Conservation (phyloP, 164 flowering plant species). For the Magnolia changhungtana region DNA sequence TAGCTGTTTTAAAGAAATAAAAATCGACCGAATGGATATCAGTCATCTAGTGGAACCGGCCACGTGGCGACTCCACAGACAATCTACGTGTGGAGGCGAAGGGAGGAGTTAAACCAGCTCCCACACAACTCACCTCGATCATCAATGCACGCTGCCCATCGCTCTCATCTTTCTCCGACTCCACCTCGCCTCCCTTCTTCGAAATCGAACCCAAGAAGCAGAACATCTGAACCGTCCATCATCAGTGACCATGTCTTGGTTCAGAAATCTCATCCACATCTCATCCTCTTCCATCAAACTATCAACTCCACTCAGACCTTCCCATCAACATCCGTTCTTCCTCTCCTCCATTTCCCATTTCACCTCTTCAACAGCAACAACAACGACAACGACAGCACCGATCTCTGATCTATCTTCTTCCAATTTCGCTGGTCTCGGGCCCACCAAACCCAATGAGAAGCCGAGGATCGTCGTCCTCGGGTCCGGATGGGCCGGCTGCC, state of each 20-base stretch:
- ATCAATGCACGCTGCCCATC: no score
- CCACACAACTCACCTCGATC: no score
- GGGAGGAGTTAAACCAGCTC: no score
- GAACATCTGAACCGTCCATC: neutral
- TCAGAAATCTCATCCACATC: neutral
- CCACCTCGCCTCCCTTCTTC: neutral
- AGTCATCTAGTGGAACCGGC: no score
- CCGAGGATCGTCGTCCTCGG: constrained; percentile 93
- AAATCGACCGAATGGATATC: no score
- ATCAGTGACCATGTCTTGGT: neutral
- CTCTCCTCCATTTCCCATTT: neutral
- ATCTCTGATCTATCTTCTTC: neutral
- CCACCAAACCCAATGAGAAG: constrained; percentile 69
- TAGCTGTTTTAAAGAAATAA: no score
- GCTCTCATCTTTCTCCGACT: neutral
- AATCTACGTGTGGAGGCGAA: no score
- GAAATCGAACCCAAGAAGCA: neutral
- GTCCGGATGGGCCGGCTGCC: constrained; percentile 92
- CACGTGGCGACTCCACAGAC: no score
- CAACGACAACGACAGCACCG: neutral
- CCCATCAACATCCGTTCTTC: neutral
- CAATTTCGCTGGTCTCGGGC: constrained; percentile 40
- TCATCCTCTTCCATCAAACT: neutral
- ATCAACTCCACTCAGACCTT: neutral
- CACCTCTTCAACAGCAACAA: neutral